phyloP scores from a whole-genome alignment of 1,284 basidiomycete species.

The Chondrostereum purpureum region DNA sequence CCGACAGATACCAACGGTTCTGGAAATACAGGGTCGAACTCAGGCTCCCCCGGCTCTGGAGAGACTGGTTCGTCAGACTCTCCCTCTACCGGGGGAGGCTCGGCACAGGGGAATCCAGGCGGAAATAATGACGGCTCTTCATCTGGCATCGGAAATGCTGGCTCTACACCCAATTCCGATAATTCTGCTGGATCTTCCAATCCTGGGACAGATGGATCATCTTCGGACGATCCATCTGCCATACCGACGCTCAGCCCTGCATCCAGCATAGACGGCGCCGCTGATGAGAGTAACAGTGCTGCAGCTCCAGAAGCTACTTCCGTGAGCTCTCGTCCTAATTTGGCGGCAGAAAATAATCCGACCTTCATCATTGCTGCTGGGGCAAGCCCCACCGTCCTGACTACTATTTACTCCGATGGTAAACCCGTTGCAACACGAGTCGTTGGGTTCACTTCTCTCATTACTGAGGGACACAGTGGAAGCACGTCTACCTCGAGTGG shows the following conservation, averaged over 20 bases:
- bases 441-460: neutral
- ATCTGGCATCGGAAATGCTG: too few relatives aligned
- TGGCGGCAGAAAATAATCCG: neutral
- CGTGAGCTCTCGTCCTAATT: neutral
- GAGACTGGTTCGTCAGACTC: too few relatives aligned
- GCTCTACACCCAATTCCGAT: too few relatives aligned
- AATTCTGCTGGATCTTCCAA: too few relatives aligned
- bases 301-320: neutral
- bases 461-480: neutral
- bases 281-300: too few relatives aligned
- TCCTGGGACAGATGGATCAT: too few relatives aligned
- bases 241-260: neutral
- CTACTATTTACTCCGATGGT: neutral
- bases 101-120: too few relatives aligned
- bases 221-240: neutral
- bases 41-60: too few relatives aligned
- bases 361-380: neutral
- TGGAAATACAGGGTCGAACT: too few relatives aligned
- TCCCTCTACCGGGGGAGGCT: too few relatives aligned
- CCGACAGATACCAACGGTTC: too few relatives aligned
- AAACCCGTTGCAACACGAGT: neutral
- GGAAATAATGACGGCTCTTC: too few relatives aligned
- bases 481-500: neutral
- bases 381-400: neutral
- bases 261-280: neutral